These are phyloP conservation scores for Chlorociboria aeruginascens DNA, from an alignment of 495 filamentous ascomycete genomes.

Conservation along the genomic window DNA sequence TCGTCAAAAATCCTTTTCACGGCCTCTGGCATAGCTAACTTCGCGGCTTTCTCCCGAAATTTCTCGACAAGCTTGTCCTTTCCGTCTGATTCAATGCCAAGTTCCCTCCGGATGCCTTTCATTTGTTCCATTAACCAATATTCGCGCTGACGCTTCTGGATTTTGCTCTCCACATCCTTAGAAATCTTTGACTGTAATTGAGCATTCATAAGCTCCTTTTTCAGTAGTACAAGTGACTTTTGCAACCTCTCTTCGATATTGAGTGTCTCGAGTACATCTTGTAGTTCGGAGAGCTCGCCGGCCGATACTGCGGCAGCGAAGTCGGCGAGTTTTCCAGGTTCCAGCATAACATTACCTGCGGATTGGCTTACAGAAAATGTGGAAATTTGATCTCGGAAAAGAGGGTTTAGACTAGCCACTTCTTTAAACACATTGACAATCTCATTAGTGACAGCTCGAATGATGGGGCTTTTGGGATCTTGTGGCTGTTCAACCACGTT, in stretches of 20 bases:
- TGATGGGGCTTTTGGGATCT: conserved; percentile 76
- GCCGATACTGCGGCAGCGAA: conserved; percentile 92
- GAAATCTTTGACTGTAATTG: conserved; percentile 95
- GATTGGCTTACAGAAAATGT: conserved; percentile 94
- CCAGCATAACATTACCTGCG: conserved; percentile 84
- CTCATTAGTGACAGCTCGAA: conserved; percentile 87
- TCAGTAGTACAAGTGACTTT: conserved; percentile 82
- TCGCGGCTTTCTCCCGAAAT: conserved; percentile 90
- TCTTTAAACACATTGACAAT: conserved; percentile 98
- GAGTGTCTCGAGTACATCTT: conserved; percentile 82
- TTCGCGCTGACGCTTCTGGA: conserved; percentile 93
- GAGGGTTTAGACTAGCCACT: conserved; percentile 78
- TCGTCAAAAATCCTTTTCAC: conserved; percentile 98
- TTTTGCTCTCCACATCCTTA: conserved; percentile 95
- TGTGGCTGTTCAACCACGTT: conserved; percentile 80
- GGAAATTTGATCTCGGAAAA: conserved; percentile 97
- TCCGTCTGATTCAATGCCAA: conserved; percentile 93
- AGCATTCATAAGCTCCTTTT: conserved; percentile 96
- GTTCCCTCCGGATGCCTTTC: conserved; percentile 94
- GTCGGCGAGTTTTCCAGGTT: conserved; percentile 89
- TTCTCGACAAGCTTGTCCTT: conserved; percentile 97
- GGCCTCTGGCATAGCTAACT: conserved; percentile 90
- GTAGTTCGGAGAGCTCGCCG: conserved; percentile 81
- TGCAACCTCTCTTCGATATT: conserved; percentile 82
- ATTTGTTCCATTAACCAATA: conserved; percentile 99